phyloP scores from a whole-genome alignment of 495 filamentous ascomycete species.

The Penicillium herquei region DNA sequence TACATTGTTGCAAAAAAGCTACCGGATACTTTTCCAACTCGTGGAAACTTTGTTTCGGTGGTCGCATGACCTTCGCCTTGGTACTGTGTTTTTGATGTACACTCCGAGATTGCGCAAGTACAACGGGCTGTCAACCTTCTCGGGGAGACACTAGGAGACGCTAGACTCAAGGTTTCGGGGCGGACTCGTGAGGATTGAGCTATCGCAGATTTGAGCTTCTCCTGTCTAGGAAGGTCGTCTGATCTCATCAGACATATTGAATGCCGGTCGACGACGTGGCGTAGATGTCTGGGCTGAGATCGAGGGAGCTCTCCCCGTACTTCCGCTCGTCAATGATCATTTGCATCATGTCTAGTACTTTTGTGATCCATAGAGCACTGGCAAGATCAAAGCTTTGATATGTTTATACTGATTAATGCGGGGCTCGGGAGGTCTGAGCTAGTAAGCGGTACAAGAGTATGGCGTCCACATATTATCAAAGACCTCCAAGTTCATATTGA shows the following conservation, averaged over 20 bases:
- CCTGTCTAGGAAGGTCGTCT: conserved; percentile 4
- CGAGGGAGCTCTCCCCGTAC: not conserved
- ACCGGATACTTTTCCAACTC: not conserved
- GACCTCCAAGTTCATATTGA: not conserved
- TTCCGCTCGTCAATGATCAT: too few species aligned
- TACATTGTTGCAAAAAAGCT: not conserved
- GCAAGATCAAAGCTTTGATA: too few species aligned
- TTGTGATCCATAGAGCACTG: too few species aligned
- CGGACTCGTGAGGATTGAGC: not conserved
- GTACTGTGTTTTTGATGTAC: not conserved
- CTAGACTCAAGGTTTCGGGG: not conserved
- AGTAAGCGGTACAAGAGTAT: too few species aligned
- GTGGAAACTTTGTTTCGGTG: not conserved
- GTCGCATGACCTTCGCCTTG: not conserved
- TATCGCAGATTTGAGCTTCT: not conserved
- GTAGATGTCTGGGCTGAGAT: conserved; percentile 9
- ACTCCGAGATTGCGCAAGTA: not conserved
- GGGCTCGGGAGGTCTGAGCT: too few species aligned
- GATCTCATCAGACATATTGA: conserved; percentile 1
- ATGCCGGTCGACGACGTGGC: conserved; percentile 5
- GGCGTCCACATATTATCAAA: too few species aligned
- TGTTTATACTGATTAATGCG: too few species aligned
- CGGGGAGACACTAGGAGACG: not conserved
- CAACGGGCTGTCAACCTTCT: not conserved
- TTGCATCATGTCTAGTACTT: too few species aligned